Base-by-base conservation (phyloP, 2,329 filamentous ascomycete species). In the Hypoxylon sp. region DNA sequence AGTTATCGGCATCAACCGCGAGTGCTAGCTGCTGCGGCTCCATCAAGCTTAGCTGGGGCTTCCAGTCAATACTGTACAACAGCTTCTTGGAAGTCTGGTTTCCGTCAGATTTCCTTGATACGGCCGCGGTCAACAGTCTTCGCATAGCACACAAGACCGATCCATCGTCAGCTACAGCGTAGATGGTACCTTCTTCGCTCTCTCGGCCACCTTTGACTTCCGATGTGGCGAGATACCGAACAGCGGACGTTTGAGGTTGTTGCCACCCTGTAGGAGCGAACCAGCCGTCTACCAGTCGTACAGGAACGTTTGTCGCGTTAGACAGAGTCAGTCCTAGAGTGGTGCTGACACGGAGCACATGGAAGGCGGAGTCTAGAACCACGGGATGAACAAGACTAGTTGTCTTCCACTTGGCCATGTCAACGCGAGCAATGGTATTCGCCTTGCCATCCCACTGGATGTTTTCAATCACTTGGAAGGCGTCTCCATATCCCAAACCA, bases 31-130 rank as follows among this genome's bases (percentile, higher is more conserved):
- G 74, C 44, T 75, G 27, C 8, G 72, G 70, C 14, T 70, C 65
- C 13, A 82, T 71, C n/a, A 81, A 46, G 70, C 78, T 79, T 20
- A 82, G 70, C 56, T 82, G 79, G 0, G 80, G 81, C 64, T 79
- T 79, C 80, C 80, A 82, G 27, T 79, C 77, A 33, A 81, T 66
- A 6, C 68, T 74, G 53, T 82, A 74, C 8, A 82, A 64, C 46
- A 82, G 62, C 49, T 78, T 79, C 58, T 74, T 73, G 17, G 48
- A 46, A 25, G 49, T 22, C n/a, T 70, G 49, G 3, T 61, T 48
- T 6, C 53, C 51, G 8, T 72, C 65, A 2, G 64, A 59, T 1
- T 67, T 68, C 51, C 67, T 73, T 1, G 77, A 74, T 2, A 81
- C 72, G 4, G 75, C 64, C 6, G 75, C 70, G 6, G 74, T 77